Base-by-base conservation (phyloP, 257 asterid species). In the Plantago major region DNA sequence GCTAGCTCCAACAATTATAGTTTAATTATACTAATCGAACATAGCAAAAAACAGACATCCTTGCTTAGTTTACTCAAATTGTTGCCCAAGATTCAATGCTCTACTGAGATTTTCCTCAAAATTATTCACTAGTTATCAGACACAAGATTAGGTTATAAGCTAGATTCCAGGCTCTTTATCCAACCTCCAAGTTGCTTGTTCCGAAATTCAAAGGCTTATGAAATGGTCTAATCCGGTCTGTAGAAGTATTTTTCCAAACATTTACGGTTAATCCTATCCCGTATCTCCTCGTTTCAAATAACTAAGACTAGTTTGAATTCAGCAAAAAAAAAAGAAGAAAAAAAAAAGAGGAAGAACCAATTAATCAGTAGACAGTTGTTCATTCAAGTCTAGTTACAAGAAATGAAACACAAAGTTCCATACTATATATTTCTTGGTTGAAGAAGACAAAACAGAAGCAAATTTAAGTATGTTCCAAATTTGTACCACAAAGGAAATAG, bases 1-100 rank as follows among this genome's bases (percentile, higher is more conserved):
- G 80, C 77, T 81, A 22, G 1, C 26, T 81, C 67, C 62, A 67
- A 72, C 56, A 64, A 64, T 75, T 9, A 64, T 76, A 72, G 60
- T 71, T 42, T 65, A 22, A 22, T 22, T 22, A 60, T 65, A 33
- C 55, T 44, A 63, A 69, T 58, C 57, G 47, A 68, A 63, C 68
- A 62, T 78, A 50, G 75, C 61, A 65, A 50, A 62, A 58, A 56
- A 46, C 37, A 38, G 65, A 66, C 69, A 65, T 65, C 71, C 60
- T 58, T 12, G 15, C 61, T 65, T 69, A 46, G 67, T 71, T 76
- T 67, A 67, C 65, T 70, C 44, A 50, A 45, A 18, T 42, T 46
- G 45, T 58, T 58, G 42, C 48, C 30, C 75, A 63, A 37, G 57
- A 68, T 65, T 71, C 78, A 63, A 51, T 53, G 78, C 66, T 26